Base-by-base conservation (phyloP, 371 early-diverging fungal genomes). In the Mortierella polycephala region DNA sequence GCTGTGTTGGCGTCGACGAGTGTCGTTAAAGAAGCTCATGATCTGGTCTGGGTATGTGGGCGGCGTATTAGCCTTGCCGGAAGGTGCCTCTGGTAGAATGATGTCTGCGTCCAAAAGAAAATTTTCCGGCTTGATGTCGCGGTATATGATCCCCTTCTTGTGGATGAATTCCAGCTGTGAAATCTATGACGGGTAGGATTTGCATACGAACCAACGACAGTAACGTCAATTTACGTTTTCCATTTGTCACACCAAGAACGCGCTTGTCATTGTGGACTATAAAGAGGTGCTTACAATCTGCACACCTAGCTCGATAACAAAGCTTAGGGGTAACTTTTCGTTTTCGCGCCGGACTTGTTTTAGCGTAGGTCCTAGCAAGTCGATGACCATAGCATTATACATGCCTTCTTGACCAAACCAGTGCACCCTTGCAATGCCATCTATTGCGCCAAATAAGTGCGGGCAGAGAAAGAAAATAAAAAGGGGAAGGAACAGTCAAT, bases 61-160 rank as follows among this genome's bases (percentile, higher is more conserved):
- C 41, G 75, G 66, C 8, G 70, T 70, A 30, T 61, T 53, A 5
- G 70, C 52, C 45, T 74, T 74, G 39, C 61, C 53, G 13, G 57
- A 9, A 1, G 71, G 71, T 16, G 70, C 62, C 16, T 65, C 71
- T 14, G 75, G 81, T 16, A 75, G 45, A 8, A 13, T 46, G 37
- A 83, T 84, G 20, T 75, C 57, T 1, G 65, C 63, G 11, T 83
- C 76, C 60, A 90, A 83, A 23, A 88, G 57, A 57, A 99, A 98
- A 85, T 99, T 99, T 75, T 98, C 99, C 16, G 99, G 99, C 79
- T 99, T 99, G 65, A 99, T 94, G 81, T 99, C 99, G 60, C 98
- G 88, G 82, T 99, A 98, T 20, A 99, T 90, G 51, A 96, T 85
- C 65, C 96, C 94, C 73, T 89, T 87, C 59, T 94, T 89, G 82